Evolutionary conservation across 345 rosid species (phyloP), one percentile per base, ranked within the genome.

Genomic region (Euphorbia pulcherrima): DNA sequence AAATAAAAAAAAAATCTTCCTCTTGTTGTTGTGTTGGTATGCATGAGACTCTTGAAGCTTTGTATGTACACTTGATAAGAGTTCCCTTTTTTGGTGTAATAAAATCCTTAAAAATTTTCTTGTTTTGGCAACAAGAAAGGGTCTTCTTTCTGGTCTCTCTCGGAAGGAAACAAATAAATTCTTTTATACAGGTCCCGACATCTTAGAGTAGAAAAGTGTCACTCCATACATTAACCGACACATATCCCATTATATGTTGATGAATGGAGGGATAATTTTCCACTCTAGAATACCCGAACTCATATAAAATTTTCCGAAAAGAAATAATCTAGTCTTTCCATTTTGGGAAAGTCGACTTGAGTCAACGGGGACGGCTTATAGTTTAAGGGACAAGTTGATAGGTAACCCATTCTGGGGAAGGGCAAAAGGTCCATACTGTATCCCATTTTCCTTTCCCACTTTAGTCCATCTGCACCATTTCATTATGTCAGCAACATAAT

Each of bases 331-430:
- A 12, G 16, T 44, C 50, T 44, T 44, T 44, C 50, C 50, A 10
- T 44, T 12, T 10, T 44, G 12, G 17, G 50, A 44, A 10, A 44
- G 50, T 44, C 16, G 12, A 12, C 16, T 44, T 33, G 54, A 50
- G 54, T 50, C 54, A 50, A 50, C 20, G 0, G 24, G 18, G 24
- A 50, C 8, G 27, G 23, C 23, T 33, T 67, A 78, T 11, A 65
- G 30, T 72, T 85, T 88, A 29, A 68, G 69, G 72, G 79, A 69
- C 73, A 89, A 70, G n/a, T 55, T 81, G 75, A 91, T 91, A 58
- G 97, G 96, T 76, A 91, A 69, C 33, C 97, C 97, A 75, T 87
- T 81, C 64, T 84, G 88, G 35, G 97, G 97, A 68, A 91, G 83
- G 54, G 92, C 88, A 70, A 91, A 91, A 29, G 97, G 97, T 18